Percentiles rank a stretch among this genome's conserved stretches.
Evolutionary conservation across 257 asterid genomes (phyloP).

Genomic region (Solanum pimpinellifolium): DNA sequence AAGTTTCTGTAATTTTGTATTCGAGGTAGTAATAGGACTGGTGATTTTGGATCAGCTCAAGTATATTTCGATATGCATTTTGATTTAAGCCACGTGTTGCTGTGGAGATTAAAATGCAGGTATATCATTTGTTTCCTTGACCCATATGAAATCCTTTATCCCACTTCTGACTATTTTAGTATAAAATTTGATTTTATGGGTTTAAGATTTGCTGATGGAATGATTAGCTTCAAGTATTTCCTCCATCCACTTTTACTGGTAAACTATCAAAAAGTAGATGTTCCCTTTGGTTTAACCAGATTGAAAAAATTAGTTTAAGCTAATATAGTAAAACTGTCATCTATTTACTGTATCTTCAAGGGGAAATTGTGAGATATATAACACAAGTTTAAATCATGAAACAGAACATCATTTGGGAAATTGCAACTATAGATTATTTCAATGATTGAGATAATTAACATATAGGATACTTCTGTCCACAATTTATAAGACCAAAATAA

Average conservation of each 20-base stretch:
- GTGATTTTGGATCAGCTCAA: not conserved
- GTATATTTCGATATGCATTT: not conserved
- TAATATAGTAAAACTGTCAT: not conserved
- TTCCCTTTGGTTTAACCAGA: not conserved
- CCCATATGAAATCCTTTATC: not conserved
- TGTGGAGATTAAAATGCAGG: not conserved
- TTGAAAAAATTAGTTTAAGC: too few relatives aligned
- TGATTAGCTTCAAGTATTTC: not conserved
- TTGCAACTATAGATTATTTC: not conserved
- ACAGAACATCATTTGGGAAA: not conserved
- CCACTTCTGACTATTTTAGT: too few relatives aligned
- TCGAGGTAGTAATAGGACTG: not conserved
- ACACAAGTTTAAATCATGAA: not conserved
- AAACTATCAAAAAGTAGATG: not conserved
- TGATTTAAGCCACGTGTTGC: not conserved
- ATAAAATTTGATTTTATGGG: too few relatives aligned
- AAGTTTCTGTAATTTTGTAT: not conserved
- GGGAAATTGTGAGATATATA: not conserved
- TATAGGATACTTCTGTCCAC: not conserved
- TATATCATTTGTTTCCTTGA: not conserved
- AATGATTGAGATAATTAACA: not conserved
- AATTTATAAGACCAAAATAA: not conserved
- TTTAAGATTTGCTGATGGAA: not conserved
- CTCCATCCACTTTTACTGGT: not conserved
- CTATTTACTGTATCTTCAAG: not conserved